Evolutionary conservation across 768 basidiomycete species (phyloP).

Genomic region (Sarcodon aspratus): DNA sequence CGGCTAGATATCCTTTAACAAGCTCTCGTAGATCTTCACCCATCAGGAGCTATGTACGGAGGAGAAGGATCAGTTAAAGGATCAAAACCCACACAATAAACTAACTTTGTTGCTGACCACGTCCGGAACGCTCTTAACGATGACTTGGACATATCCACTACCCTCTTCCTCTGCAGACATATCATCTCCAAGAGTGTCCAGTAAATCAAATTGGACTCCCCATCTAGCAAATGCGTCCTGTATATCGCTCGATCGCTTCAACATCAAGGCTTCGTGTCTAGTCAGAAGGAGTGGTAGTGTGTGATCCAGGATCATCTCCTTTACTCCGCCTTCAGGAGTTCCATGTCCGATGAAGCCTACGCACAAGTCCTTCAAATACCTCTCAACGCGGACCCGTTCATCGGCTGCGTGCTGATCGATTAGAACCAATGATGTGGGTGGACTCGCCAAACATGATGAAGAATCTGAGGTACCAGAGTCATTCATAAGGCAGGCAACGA

Average conservation of each 20-base stretch:
- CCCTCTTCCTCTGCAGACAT: not conserved
- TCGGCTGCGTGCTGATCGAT: slow-evolving; percentile 99
- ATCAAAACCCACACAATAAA: not conserved
- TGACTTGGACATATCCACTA: slow-evolving; percentile 51
- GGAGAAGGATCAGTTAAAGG: too few species aligned
- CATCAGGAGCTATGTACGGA: slow-evolving; percentile 36
- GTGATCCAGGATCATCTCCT: slow-evolving; percentile 34
- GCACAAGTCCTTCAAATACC: slow-evolving; percentile 67
- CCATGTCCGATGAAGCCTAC: slow-evolving; percentile 42
- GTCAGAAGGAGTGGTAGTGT: slow-evolving; percentile 55
- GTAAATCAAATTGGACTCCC: slow-evolving; percentile 51
- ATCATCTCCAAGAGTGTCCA: slow-evolving; percentile 11
- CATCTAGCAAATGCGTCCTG: slow-evolving; percentile 46
- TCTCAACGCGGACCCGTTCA: slow-evolving; percentile 87
- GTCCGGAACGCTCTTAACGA: slow-evolving; percentile 52
- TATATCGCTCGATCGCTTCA: slow-evolving; percentile 29
- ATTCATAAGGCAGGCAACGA: slow-evolving; percentile 63
- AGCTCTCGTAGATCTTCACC: slow-evolving; percentile 68
- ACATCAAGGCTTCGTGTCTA: slow-evolving; percentile 42
- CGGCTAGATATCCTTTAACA: slow-evolving; percentile 51
- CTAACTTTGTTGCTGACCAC: slow-evolving; percentile 55
- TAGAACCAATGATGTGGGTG: slow-evolving; percentile 41
- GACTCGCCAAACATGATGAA: not conserved
- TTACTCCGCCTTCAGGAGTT: slow-evolving; percentile 18
- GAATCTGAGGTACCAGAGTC: slow-evolving; percentile 8